A percentile compares a stretch with the other conserved stretches of the same genome.
phyloP scores from a whole-genome alignment of 1,284 basidiomycete species.

The Trichosporon inkin region DNA sequence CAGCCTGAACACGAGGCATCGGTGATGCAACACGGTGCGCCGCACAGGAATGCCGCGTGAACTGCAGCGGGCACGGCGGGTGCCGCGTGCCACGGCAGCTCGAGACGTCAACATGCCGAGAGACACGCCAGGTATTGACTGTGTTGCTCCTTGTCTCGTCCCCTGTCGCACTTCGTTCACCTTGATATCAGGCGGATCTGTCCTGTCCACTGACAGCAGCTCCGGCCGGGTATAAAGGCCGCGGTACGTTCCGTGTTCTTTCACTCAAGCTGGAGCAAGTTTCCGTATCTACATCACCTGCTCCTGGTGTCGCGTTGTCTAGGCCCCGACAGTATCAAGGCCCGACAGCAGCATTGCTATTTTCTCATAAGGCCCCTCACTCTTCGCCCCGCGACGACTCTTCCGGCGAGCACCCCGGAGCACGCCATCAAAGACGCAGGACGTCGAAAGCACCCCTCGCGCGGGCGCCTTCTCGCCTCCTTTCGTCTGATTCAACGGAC shows the following conservation, averaged over 20 bases:
- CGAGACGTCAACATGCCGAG: neutral
- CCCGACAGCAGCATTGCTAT: too few species aligned
- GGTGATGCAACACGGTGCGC: neutral
- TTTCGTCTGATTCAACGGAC: too few species aligned
- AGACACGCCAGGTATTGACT: neutral
- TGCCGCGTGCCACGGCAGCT: neutral
- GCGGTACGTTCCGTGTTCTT: neutral
- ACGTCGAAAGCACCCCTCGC: too few species aligned
- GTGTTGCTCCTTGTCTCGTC: neutral
- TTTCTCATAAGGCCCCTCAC: too few species aligned
- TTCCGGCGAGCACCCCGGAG: too few species aligned
- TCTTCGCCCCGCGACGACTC: too few species aligned
- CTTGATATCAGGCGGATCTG: neutral
- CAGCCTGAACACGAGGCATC: conserved; percentile 4
- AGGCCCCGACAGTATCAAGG: too few species aligned
- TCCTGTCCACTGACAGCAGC: neutral
- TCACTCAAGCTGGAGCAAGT: too few species aligned
- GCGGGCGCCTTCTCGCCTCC: too few species aligned
- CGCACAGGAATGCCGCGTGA: neutral
- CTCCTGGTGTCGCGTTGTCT: too few species aligned
- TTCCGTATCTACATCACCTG: too few species aligned
- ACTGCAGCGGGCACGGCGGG: neutral
- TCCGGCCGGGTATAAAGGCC: neutral
- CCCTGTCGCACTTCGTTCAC: neutral
- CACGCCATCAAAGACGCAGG: too few species aligned